A percentile compares a stretch with the other conserved stretches of the same genome.
phyloP scores from a whole-genome alignment of 139 green algal genomes.

The Coelastrella sp. region DNA sequence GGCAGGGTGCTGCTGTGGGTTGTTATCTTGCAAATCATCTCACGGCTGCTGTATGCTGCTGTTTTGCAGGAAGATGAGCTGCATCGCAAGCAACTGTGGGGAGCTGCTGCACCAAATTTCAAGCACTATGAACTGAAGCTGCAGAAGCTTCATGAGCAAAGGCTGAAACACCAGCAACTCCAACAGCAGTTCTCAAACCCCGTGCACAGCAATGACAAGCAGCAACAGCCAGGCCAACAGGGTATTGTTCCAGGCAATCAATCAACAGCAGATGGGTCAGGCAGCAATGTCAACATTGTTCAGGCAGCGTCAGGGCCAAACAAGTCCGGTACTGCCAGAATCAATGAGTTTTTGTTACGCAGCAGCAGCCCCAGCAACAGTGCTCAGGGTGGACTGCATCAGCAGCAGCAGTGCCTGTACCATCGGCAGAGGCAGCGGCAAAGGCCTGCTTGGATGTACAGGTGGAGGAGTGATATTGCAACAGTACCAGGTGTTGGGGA shows the following conservation, averaged over 20 bases:
- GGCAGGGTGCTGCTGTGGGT: neutral
- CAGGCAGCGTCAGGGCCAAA: neutral
- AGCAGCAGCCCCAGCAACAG: neutral
- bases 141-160: neutral
- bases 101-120: neutral
- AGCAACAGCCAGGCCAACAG: neutral
- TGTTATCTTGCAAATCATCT: no score
- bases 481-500: constrained; percentile 1
- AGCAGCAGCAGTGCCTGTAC: neutral
- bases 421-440: neutral
- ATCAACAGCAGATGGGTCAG: neutral
- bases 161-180: neutral
- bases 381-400: neutral
- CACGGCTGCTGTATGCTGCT: neutral
- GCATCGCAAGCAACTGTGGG: constrained; percentile 6
- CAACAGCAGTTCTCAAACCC: no score
- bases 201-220: neutral
- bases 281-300: no score
- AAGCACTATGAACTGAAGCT: constrained; percentile 11
- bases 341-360: neutral
- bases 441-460: constrained; percentile 29
- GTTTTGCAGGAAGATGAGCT: neutral
- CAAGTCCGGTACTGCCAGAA: neutral
- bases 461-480: constrained; percentile 37
- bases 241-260: no score